Evolutionary conservation across 371 early-diverging fungal genomes (phyloP).

Genomic region (Mucor saturninus): DNA sequence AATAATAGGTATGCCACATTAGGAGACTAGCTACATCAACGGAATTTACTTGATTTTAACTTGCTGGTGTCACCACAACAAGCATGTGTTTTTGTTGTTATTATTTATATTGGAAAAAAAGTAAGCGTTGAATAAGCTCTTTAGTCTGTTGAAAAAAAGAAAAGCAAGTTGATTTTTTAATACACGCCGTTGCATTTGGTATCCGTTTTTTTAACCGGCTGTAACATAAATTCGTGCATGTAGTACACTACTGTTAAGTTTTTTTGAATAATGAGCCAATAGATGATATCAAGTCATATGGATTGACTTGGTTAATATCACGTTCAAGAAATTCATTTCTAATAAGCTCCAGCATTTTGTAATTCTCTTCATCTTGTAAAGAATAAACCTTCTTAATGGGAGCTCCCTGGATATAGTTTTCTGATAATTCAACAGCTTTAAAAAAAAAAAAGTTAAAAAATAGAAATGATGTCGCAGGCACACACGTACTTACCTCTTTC

Average conservation of each 20-base stretch:
- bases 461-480: neutral
- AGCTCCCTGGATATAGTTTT: slow-evolving; percentile 1
- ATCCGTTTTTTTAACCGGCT: neutral
- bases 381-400: slow-evolving; percentile 12
- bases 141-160: neutral
- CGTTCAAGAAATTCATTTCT: slow-evolving; percentile 5
- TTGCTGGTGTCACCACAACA: neutral
- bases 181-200: neutral
- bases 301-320: slow-evolving; percentile 13
- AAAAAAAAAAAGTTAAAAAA: slow-evolving; percentile 1
- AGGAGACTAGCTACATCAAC: no score
- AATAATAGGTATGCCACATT: neutral
- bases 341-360: slow-evolving; percentile 7
- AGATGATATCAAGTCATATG: slow-evolving; percentile 1
- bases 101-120: neutral
- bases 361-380: slow-evolving; percentile 10
- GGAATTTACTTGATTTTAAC: neutral
- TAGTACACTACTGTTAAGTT: neutral
- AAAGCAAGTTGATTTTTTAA: neutral
- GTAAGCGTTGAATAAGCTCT: no score
- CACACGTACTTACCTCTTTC: slow-evolving; percentile 46
- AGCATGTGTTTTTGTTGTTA: neutral
- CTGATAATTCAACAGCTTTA: slow-evolving; percentile 16
- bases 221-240: slow-evolving; percentile 6
- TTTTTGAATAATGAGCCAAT: slow-evolving; percentile 7